These are phyloP conservation scores for Starmera dryadoides DNA, from an alignment of 805 yeast genomes.

Conservation along the genomic window DNA sequence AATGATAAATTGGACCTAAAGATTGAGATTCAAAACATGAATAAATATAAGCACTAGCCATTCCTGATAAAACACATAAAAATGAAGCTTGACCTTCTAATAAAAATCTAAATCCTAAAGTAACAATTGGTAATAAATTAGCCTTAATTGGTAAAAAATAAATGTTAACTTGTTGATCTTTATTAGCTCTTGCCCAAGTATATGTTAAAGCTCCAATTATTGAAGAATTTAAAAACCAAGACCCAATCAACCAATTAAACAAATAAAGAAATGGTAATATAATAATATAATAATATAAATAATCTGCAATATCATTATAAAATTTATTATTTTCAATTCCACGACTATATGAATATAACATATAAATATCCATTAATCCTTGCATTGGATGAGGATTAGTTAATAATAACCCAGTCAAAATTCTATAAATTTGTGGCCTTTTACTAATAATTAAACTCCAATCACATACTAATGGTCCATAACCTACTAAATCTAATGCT, in stretches of 20 bases:
- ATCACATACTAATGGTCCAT: conserved; percentile 17
- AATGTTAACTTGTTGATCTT: conserved; percentile 43
- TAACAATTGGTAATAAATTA: conserved; percentile 45
- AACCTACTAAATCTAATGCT: conserved; percentile 23
- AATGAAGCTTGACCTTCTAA: conserved; percentile 34
- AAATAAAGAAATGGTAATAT: conserved; percentile 40
- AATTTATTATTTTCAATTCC: conserved; percentile 50
- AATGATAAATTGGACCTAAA: conserved; percentile 31
- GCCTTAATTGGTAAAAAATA: conserved; percentile 52
- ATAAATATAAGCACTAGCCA: conserved; percentile 49
- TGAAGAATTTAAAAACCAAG: conserved; percentile 25
- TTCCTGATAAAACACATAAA: conserved; percentile 39
- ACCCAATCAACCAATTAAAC: conserved; percentile 23
- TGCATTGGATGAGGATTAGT: conserved; percentile 34
- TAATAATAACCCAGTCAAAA: conserved; percentile 43
- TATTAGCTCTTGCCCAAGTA: conserved; percentile 51
- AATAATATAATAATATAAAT: conserved; percentile 44
- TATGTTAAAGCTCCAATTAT: conserved; percentile 48
- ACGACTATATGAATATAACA: conserved; percentile 49
- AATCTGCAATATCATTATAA: conserved; percentile 42
- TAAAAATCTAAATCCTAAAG: conserved; percentile 35
- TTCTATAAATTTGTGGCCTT: conserved; percentile 36
- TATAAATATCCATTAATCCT: conserved; percentile 44
- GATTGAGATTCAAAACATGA: conserved; percentile 54
- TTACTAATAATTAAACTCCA: conserved; percentile 23